Evolutionary conservation across 257 asterid genomes (phyloP), one percentile per base, ranked within the genome.

Genomic region (Haberlea rhodopensis): DNA sequence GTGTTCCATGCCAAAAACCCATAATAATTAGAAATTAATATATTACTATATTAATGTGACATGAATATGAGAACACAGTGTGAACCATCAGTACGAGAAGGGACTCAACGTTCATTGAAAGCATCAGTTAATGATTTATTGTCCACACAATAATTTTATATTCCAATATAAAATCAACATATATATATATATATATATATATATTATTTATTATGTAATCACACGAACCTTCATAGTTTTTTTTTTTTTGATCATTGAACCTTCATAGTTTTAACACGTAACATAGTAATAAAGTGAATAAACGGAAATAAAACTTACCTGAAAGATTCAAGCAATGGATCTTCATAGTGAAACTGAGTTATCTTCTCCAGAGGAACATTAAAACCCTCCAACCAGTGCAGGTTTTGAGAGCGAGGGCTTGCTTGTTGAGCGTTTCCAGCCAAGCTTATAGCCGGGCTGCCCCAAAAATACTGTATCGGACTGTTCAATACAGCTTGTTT

Each of bases 371-470:
- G 63, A 3, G 84, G 80, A 48, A 75, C 79, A 45, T 87, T 82
- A n/a, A 91, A 63, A 49, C 96, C 98, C 78, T 91, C 98, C 66
- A 91, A 65, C 95, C 94, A 87, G 71, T 85, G 88, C 5, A 68
- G 32, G 55, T 65, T 74, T 15, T 71, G 67, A 4, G 54, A 3
- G 4, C 29, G 34, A 22, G 76, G 67, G 0, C 68, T 81, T 21
- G 77, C 66, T 28, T 78, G 80, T 1, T 64, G 51, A 13, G 78
- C 81, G 32, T 71, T 74, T 18, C 76, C 86, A 5, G 86, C 69
- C 73, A 28, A 63, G 3, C 74, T 75, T 2, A 83, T 26, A 2
- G 84, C 89, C 0, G 98, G 92, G 52, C 81, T 83, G 21, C 98
- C 98, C 96, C 96, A 91, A 52, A 91, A 91, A 63, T 91, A 89